Evolutionary conservation across 352 stramenopile genomes (phyloP), one percentile per base, ranked within the genome.

Genomic region (Pythium inflatum): DNA sequence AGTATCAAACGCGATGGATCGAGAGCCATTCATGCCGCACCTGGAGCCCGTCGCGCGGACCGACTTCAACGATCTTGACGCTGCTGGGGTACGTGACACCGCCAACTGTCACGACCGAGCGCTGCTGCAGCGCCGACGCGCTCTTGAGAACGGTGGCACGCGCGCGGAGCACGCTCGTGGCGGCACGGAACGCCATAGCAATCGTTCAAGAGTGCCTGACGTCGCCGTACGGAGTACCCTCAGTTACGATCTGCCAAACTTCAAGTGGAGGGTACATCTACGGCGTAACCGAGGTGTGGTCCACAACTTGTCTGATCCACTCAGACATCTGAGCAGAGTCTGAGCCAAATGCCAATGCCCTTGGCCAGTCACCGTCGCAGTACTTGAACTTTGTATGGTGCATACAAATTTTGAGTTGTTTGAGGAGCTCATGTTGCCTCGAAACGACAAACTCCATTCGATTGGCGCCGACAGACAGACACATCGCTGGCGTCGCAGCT

Each of bases 1-100:
- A 6, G 43, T 24, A 50, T 38, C 25, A 68, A n/a, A n/a, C n/a
- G n/a, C n/a, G n/a, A n/a, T n/a, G n/a, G n/a, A n/a, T n/a, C n/a
- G n/a, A n/a, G n/a, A n/a, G n/a, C n/a, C n/a, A n/a, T n/a, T n/a
- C n/a, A n/a, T n/a, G n/a, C n/a, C n/a, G n/a, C 41, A 88, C 82
- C 76, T 94, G 92, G n/a, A 99, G 80, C 2, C 97, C 97, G 79
- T 99, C 97, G 22, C 97, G 85, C 27, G 97, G 96, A 31, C 97
- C 96, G 22, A 99, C 97, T 74, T 98, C 93, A 12, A 98, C 93
- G 75, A 98, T 96, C 72, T 93, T 97, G 54, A 98, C 92, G 62
- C 76, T 87, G 36, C 54, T 58, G 25, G 88, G 88, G 74, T 94
- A 96, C 31, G 55, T 53, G 24, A 73, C 65, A 31, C 61, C 65